Base-by-base conservation (phyloP, 345 rosid species). In the Camelina neglecta region DNA sequence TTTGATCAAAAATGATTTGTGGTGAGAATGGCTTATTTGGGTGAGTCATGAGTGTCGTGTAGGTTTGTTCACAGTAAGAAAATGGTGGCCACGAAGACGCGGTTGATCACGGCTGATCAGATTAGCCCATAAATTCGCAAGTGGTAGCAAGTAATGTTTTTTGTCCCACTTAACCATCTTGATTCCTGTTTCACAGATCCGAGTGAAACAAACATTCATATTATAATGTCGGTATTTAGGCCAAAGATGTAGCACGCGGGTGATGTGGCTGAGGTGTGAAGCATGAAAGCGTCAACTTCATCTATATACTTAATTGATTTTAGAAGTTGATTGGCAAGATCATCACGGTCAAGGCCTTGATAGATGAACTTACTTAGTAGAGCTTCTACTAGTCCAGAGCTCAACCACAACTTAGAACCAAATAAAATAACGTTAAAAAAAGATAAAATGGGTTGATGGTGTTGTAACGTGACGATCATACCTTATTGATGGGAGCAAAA, bases 101-200 rank as follows among this genome's bases (percentile, higher is more conserved):
- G 97, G 98, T 65, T 96, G 89, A 57, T 84, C 69, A 1, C 4
- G 65, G 68, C 86, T 84, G 49, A 89, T 79, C 48, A 88, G 75
- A 82, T 96, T 89, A 20, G 87, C 91, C 98, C 99, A 96, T 63
- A 96, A 70, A 81, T 96, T 96, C 11, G 84, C 96, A 18, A 96
- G 80, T 1, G 82, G 83, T 67, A 86, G 70, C 62, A 93, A 86
- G 81, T 83, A 93, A 58, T 81, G 85, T 38, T 76, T 81, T 60
- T 82, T 85, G 5, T 85, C 79, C 98, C 98, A 96, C 42, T 69
- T 79, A 57, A 86, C 86, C 64, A 42, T 81, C 75, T 87, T 60
- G 82, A 88, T 80, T 73, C 87, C 98, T 96, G 84, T 12, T 69
- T 36, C 75, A 79, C 15, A 73, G 42, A 66, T n/a, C 10, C 57